Base-by-base conservation (phyloP, 2,329 filamentous ascomycete species). In the Calonectria hongkongensis region DNA sequence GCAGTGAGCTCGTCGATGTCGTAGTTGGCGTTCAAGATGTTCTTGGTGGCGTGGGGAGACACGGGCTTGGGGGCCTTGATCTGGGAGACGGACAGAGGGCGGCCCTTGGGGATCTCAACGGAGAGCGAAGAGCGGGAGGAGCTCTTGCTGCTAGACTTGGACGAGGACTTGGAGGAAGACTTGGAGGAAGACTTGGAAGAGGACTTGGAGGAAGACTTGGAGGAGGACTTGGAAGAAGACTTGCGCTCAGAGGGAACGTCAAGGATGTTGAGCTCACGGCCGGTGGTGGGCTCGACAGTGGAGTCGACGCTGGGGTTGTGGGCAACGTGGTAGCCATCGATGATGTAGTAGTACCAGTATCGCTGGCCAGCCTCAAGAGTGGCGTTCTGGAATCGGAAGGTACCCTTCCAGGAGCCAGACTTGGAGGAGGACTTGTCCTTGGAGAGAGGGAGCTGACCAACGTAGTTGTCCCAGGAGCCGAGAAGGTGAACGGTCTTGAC, bases 291-390 rank as follows among this genome's bases (percentile, higher is more conserved):
- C 90, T 99, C 97, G 79, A 94, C 93, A 83, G 94, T 97, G 83
- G 94, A 96, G 82, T 94, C 89, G 84, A 95, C 93, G 85, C 94
- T 94, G 79, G 96, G 96, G 88, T 98, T 97, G 90, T 98, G 96
- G 74, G 96, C 96, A 85, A 98, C 94, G 86, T 98, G 96, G 92
- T 98, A 98, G 80, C 97, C 97, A 85, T 99, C 97, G 86, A 98
- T 97, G 92, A 98, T 98, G 91, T 98, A 99, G 92, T 99, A 99
- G 93, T 98, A 99, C 97, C 97, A 99, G 92, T 98, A 98, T 84
- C 96, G 93, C 84, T 95, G 92, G 84, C 96, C 95, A 81, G 95
- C 89, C 89, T 96, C 93, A 81, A 98, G 91, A 73, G 95, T 96
- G 75, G 92, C 87, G 84, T 93, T 94, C 87, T 97, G 94, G 88